A percentile compares a stretch with the other conserved stretches of the same genome.
phyloP scores from a whole-genome alignment of 768 basidiomycete species.

The Cytidiella melzeri region DNA sequence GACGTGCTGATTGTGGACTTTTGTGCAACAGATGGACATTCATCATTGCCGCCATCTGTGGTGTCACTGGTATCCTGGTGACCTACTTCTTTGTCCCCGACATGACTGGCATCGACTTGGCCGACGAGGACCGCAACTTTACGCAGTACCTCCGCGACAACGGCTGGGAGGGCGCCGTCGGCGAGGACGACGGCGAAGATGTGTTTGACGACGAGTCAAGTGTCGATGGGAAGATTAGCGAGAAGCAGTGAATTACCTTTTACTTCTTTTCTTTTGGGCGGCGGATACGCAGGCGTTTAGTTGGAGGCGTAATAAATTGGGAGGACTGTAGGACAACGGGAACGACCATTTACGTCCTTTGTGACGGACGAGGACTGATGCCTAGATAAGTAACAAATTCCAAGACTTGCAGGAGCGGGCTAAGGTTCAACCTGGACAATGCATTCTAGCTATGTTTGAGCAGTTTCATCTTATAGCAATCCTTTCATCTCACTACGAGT shows the following conservation, averaged over 20 bases:
- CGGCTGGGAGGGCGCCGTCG: constrained; percentile 61
- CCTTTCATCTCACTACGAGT: no score
- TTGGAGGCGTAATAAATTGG: no score
- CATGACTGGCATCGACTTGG: constrained; percentile 58
- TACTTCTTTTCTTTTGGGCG: no score
- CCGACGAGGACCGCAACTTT: constrained; percentile 59
- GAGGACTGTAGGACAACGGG: no score
- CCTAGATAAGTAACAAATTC: no score
- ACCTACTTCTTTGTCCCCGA: constrained; percentile 67
- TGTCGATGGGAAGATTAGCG: background rate
- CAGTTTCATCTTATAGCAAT: no score
- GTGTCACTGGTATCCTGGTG: constrained; percentile 53
- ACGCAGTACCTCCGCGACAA: constrained; percentile 52
- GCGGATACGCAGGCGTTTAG: no score
- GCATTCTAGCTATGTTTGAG: no score
- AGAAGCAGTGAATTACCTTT: constrained; percentile 7
- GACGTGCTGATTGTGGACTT: constrained; percentile 2
- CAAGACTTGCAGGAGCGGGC: no score
- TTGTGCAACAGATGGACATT: constrained; percentile 58
- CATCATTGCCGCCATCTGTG: constrained; percentile 65
- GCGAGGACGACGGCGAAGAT: constrained; percentile 41
- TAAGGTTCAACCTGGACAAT: no score
- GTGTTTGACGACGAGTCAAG: background rate
- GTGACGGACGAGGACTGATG: no score
- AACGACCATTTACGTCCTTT: no score